Evolutionary conservation across 176 grass and related monocot species (phyloP).

Genomic region (Juncus inflexus): DNA sequence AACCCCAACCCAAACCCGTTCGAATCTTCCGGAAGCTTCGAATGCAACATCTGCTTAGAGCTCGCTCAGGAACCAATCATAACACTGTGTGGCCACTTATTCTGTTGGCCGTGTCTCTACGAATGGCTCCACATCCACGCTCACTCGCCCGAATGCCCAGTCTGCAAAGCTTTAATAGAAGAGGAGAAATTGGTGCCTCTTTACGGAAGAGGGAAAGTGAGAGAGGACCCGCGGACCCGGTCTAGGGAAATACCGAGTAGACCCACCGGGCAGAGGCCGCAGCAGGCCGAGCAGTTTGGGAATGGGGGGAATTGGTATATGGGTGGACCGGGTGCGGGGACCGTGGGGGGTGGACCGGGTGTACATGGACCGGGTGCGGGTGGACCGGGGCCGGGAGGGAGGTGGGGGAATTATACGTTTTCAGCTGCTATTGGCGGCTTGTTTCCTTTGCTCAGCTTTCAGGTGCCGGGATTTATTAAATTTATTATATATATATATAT

Average conservation of each 20-base stretch:
- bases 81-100: conserved; percentile 75
- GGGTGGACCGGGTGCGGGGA: conserved; percentile 37
- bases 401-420: conserved; percentile 83
- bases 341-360: conserved; percentile 11
- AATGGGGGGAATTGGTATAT: conserved; percentile 49
- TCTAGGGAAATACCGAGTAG: conserved; percentile 39
- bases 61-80: conserved; percentile 70
- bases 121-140: conserved; percentile 80
- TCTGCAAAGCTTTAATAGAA: conserved; percentile 72
- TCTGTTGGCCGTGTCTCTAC: conserved; percentile 79
- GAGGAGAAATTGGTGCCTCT: conserved; percentile 69
- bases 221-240: conserved; percentile 35
- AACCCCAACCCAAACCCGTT: conserved; percentile 18
- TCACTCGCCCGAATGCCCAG: conserved; percentile 63
- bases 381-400: conserved; percentile 28
- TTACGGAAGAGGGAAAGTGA: conserved; percentile 50
- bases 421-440: conserved; percentile 72
- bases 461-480: conserved; percentile 25
- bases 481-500: too few species aligned
- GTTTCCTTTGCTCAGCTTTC: conserved; percentile 78
- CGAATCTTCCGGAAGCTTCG: conserved; percentile 57
- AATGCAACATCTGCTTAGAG: conserved; percentile 93
- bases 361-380: conserved; percentile 14
- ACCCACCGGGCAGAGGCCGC: conserved; percentile 51
- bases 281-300: conserved; percentile 42